phyloP scores from a whole-genome alignment of 495 filamentous ascomycete species.

The Hypoxylon lenormandii region DNA sequence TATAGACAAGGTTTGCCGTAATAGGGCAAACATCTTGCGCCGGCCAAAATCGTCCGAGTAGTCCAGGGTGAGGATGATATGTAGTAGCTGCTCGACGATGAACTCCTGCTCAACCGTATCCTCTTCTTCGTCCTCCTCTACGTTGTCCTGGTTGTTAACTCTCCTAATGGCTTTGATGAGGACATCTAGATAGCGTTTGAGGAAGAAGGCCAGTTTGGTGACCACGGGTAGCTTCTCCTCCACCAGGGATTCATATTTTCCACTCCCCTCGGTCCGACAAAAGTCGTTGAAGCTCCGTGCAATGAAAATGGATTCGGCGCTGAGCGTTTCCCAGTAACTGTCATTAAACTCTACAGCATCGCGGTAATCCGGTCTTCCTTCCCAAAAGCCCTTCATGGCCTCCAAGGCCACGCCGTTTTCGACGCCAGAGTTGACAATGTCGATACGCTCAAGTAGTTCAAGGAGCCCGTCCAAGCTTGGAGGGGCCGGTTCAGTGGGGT shows the following conservation, averaged over 20 bases:
- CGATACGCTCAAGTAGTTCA: slow-evolving; percentile 92
- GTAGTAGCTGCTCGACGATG: slow-evolving; percentile 90
- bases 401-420: slow-evolving; percentile 90
- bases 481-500: slow-evolving; percentile 64
- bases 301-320: slow-evolving; percentile 86
- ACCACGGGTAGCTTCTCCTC: slow-evolving; percentile 97
- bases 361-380: slow-evolving; percentile 88
- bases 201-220: slow-evolving; percentile 83
- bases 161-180: slow-evolving; percentile 76
- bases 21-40: slow-evolving; percentile 90
- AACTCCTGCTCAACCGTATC: slow-evolving; percentile 89
- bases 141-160: slow-evolving; percentile 64
- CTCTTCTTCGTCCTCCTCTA: slow-evolving; percentile 76
- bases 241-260: slow-evolving; percentile 74
- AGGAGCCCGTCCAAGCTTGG: slow-evolving; percentile 81
- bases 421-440: slow-evolving; percentile 87
- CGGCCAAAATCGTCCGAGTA: slow-evolving; percentile 95
- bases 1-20: slow-evolving; percentile 84
- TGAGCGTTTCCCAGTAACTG: slow-evolving; percentile 86
- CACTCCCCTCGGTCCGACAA: slow-evolving; percentile 76
- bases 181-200: slow-evolving; percentile 80
- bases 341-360: slow-evolving; percentile 85
- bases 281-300: slow-evolving; percentile 93
- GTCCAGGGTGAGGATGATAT: slow-evolving; percentile 90
- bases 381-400: slow-evolving; percentile 96